These are phyloP conservation scores for Lasiodiplodia sp. DNA, from an alignment of 2,329 filamentous ascomycete genomes.

Conservation along the genomic window DNA sequence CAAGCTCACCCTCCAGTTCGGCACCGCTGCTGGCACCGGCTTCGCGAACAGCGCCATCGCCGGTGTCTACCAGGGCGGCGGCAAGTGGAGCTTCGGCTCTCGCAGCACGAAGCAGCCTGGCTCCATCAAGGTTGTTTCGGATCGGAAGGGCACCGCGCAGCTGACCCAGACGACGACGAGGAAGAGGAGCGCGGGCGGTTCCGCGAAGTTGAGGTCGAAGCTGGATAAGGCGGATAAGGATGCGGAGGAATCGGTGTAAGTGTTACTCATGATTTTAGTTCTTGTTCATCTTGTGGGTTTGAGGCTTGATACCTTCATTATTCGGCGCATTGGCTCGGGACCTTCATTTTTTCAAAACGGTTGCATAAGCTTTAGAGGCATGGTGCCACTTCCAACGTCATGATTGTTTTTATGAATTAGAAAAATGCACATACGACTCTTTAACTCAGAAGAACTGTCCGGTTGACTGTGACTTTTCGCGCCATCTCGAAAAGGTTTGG, in stretches of 20 bases:
- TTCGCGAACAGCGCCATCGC: background rate
- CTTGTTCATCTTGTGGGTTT: no score
- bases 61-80: conserved; percentile 31
- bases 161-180: conserved; percentile 36
- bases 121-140: conserved; percentile 40
- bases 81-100: conserved; percentile 41
- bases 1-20: conserved; percentile 40
- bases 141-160: conserved; percentile 36
- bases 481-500: no score
- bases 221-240: background rate
- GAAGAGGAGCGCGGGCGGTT: conserved; percentile 31
- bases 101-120: conserved; percentile 40
- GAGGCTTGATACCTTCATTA: no score
- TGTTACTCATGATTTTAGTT: no score
- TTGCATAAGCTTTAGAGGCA: no score
- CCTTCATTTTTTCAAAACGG: no score
- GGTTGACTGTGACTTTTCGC: no score
- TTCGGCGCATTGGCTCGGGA: no score
- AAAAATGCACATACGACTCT: no score
- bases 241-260: background rate
- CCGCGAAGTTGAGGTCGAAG: conserved; percentile 1
- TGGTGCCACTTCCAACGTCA: no score
- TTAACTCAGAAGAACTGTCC: no score
- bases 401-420: no score
- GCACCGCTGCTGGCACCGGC: conserved; percentile 33